phyloP scores from a whole-genome alignment of 495 filamentous ascomycete species.

The Penicillium verhagenii region DNA sequence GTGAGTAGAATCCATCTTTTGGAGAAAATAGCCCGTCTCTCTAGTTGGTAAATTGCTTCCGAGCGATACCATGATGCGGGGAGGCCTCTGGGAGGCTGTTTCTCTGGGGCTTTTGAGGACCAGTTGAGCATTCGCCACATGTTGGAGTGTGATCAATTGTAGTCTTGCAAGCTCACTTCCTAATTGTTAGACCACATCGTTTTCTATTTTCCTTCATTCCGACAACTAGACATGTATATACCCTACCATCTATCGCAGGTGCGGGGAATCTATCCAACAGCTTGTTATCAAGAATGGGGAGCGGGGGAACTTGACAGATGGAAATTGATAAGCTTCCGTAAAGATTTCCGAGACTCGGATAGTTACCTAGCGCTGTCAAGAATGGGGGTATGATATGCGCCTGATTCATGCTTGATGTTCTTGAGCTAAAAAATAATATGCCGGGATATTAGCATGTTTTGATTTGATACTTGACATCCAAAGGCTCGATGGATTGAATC shows the following conservation, averaged over 20 bases:
- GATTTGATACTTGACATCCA: no score
- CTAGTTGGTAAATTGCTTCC: constrained; percentile 48
- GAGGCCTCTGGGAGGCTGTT: constrained; percentile 28
- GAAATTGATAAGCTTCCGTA: constrained; percentile 1
- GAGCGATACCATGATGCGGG: constrained; percentile 50
- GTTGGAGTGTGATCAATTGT: not conserved
- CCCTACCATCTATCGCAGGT: not conserved
- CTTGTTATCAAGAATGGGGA: constrained; percentile 7
- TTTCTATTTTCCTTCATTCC: not conserved
- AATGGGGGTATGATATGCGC: constrained; percentile 7
- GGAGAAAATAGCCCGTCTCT: constrained; percentile 50
- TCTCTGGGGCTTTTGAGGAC: constrained; percentile 49
- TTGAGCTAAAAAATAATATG: no score
- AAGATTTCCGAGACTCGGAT: not conserved
- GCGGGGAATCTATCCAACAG: not conserved
- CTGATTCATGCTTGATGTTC: no score
- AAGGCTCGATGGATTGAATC: no score
- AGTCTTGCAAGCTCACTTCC: not conserved
- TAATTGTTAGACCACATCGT: not conserved
- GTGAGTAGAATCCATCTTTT: constrained; percentile 30
- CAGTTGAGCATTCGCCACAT: constrained; percentile 58
- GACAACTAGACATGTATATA: not conserved
- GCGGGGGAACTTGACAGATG: constrained; percentile 1
- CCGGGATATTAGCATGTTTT: no score
- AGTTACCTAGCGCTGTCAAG: not conserved